Conservation (phyloP, 2,329 filamentous ascomycete species). For the Ceratocystis harringtonii region DNA sequence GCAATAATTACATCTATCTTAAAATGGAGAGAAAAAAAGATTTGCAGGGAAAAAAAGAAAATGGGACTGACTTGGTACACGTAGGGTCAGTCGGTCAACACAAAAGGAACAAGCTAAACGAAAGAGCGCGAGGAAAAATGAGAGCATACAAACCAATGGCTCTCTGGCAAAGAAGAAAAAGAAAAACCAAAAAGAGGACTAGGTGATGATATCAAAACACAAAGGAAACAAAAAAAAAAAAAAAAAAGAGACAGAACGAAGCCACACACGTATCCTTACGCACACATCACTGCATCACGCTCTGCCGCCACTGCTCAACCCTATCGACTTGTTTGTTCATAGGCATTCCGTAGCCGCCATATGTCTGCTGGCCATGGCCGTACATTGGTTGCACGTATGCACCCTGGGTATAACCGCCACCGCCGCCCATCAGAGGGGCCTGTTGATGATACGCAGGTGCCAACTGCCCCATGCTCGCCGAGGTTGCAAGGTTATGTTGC, state of each 20-base stretch:
- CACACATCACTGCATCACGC: constrained; percentile 22
- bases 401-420: neutral
- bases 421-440: neutral
- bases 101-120: neutral
- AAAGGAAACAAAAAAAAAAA: neutral
- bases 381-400: constrained; percentile 18
- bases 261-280: no score
- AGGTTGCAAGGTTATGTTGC: constrained; percentile 23
- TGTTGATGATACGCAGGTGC: neutral
- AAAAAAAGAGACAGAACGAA: neutral
- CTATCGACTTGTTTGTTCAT: constrained; percentile 21
- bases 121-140: neutral
- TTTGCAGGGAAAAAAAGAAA: neutral
- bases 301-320: constrained; percentile 31
- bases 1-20: neutral
- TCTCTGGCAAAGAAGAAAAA: neutral
- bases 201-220: neutral
- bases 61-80: neutral
- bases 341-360: constrained; percentile 16
- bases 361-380: constrained; percentile 7
- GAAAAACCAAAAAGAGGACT: neutral
- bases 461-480: constrained; percentile 14
- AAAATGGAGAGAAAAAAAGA: neutral
- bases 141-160: neutral
- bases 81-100: neutral